phyloP scores from a whole-genome alignment of 306 rosid genomes.

The Cicer bijugum region DNA sequence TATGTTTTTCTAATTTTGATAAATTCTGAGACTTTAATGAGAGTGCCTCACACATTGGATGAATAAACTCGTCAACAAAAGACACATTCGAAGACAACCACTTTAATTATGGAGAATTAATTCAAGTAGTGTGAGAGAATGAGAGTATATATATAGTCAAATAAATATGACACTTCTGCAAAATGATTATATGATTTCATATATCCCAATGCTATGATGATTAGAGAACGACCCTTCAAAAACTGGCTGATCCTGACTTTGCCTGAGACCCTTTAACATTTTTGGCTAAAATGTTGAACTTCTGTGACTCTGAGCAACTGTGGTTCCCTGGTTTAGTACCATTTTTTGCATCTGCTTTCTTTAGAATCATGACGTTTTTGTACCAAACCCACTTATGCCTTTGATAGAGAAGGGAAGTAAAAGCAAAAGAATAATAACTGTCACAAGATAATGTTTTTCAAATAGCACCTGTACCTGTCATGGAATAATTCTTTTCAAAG shows the following conservation, averaged over 20 bases:
- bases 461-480: conserved; percentile 59
- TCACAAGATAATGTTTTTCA: conserved; percentile 49
- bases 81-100: too few relatives aligned
- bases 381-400: conserved; percentile 44
- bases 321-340: conserved; percentile 53
- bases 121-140: neutral
- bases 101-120: neutral
- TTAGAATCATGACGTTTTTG: conserved; percentile 44
- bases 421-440: conserved; percentile 51
- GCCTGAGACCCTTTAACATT: conserved; percentile 53
- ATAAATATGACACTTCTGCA: conserved; percentile 38
- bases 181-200: conserved; percentile 45
- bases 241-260: conserved; percentile 49
- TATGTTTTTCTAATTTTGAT: too few relatives aligned
- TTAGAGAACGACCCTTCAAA: conserved; percentile 54
- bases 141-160: conserved; percentile 20
- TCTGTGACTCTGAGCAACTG: conserved; percentile 48
- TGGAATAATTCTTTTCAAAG: conserved; percentile 52
- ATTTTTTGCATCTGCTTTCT: conserved; percentile 32
- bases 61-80: too few relatives aligned
- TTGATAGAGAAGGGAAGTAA: conserved; percentile 47
- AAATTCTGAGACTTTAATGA: too few relatives aligned
- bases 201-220: conserved; percentile 54
- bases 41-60: too few relatives aligned
- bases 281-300: conserved; percentile 64